phyloP scores from a whole-genome alignment of 1,139 yeast species.

The Hyphopichia buzzinii region DNA sequence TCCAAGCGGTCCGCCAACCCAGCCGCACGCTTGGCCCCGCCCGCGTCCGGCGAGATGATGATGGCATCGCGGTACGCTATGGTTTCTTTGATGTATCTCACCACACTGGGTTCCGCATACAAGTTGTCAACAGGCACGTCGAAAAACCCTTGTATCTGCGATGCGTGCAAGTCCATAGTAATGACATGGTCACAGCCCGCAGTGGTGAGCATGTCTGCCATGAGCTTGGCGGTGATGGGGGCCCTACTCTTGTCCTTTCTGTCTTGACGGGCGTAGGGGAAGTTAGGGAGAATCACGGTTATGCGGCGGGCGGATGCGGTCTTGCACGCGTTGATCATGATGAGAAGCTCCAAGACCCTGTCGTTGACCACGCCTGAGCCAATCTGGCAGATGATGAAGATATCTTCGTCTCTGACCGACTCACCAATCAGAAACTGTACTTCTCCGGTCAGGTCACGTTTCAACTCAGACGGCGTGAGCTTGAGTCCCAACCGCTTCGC shows the following conservation, averaged over 20 bases:
- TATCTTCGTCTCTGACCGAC: conserved; percentile 76
- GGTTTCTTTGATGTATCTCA: conserved; percentile 62
- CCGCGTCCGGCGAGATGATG: conserved; percentile 81
- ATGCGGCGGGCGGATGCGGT: conserved; percentile 78
- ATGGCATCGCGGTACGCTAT: conserved; percentile 49
- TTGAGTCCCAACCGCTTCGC: conserved; percentile 62
- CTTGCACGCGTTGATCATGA: conserved; percentile 74
- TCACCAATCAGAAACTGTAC: conserved; percentile 72
- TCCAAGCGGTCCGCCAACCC: conserved; percentile 76
- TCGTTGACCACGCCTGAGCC: conserved; percentile 74
- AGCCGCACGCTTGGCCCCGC: conserved; percentile 84
- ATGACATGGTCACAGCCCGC: conserved; percentile 83
- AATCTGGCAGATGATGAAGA: conserved; percentile 63
- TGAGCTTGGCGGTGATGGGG: conserved; percentile 75
- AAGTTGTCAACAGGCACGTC: conserved; percentile 78
- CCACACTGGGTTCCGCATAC: conserved; percentile 76
- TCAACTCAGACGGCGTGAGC: conserved; percentile 63
- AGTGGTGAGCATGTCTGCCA: conserved; percentile 72
- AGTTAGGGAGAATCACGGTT: conserved; percentile 76
- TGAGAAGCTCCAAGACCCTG: conserved; percentile 65
- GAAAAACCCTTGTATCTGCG: conserved; percentile 83
- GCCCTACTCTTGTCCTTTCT: conserved; percentile 80
- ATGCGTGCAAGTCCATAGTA: conserved; percentile 81
- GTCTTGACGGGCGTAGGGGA: conserved; percentile 83
- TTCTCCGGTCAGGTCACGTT: conserved; percentile 70